Base-by-base conservation (phyloP, 768 basidiomycete genomes). In the Rubroboletus satanas region DNA sequence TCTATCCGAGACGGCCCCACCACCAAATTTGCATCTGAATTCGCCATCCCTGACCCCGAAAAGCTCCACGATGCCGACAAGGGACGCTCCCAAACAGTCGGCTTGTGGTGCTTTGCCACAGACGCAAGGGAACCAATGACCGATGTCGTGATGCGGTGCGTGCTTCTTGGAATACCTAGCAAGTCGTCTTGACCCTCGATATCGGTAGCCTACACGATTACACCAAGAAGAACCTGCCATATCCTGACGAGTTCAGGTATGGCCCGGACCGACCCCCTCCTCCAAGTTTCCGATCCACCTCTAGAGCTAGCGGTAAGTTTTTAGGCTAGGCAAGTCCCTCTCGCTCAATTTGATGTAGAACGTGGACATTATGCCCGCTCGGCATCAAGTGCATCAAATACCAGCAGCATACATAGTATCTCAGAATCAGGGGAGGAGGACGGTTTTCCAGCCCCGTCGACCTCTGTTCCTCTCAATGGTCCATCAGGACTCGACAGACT, bases 51-150 rank as follows among this genome's bases (percentile, higher is more conserved):
- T 3, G 65, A 75, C 33, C 77, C 78, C 12, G 79, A 80, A 41
- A 66, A 73, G 33, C 59, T 78, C 32, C 69, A 74, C 47, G 70
- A 75, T 7, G 73, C 73, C 42, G 77, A 80, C 59, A 86, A 86
- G 63, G 87, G 84, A 17, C 74, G 69, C 23, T 72, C 79, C 2
- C 75, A 75, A 43, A 86, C 82, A 1, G 79, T 89, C 54, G 87
- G 88, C 15, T 71, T 92, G 10, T 93, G 90, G 90, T 87, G 84
- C 70, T 82, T 83, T 62, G 77, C 83, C 8, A 82, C 82, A 7
- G 84, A 85, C 45, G 79, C 83, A 18, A 78, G 88, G 38, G 88
- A 90, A 66, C 81, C 85, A 23, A 77, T 92, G 73, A 79, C 81
- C 47, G 82, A 87, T 53, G 86, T 88, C 44, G 80, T 90, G 74